Percentiles rank a stretch among this genome's conserved stretches.
phyloP scores from a whole-genome alignment of 225 moss, liverwort and hornwort genomes.

The Physcomitrium patens region DNA sequence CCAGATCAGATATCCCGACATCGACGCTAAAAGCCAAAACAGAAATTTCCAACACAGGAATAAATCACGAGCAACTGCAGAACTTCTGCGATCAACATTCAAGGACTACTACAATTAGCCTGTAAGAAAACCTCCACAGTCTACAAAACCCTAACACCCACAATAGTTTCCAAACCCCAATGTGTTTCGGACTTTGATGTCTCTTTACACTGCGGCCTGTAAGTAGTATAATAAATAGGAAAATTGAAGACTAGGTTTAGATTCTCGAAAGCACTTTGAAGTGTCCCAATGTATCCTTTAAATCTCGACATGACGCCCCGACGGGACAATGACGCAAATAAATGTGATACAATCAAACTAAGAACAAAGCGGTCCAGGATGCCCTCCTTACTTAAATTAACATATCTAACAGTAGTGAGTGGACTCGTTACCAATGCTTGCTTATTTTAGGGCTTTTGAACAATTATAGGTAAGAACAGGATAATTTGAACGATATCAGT shows the following conservation, averaged over 20 bases:
- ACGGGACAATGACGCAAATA: not conserved
- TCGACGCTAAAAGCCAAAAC: not conserved
- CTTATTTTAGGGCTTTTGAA: not conserved
- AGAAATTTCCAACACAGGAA: not conserved
- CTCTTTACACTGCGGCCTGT: not conserved
- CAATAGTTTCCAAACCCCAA: conserved; percentile 6
- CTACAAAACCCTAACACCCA: not conserved
- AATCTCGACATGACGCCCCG: not conserved
- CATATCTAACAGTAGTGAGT: not conserved
- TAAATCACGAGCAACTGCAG: conserved; percentile 10
- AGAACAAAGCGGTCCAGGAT: conserved; percentile 4
- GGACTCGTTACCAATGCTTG: not conserved
- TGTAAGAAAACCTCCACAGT: not conserved
- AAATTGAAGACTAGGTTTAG: not conserved
- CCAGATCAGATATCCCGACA: not conserved
- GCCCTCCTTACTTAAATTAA: conserved; percentile 3
- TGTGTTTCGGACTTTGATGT: not conserved
- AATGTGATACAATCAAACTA: not conserved
- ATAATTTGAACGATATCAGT: not conserved
- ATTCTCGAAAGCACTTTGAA: conserved; percentile 12
- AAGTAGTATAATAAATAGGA: not conserved
- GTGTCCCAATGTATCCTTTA: conserved; percentile 10
- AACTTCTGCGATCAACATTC: not conserved
- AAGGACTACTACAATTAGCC: not conserved
- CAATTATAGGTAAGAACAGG: too few relatives aligned